Evolutionary conservation across 352 stramenopile species (phyloP).

Genomic region (Phytophthora hibernalis): DNA sequence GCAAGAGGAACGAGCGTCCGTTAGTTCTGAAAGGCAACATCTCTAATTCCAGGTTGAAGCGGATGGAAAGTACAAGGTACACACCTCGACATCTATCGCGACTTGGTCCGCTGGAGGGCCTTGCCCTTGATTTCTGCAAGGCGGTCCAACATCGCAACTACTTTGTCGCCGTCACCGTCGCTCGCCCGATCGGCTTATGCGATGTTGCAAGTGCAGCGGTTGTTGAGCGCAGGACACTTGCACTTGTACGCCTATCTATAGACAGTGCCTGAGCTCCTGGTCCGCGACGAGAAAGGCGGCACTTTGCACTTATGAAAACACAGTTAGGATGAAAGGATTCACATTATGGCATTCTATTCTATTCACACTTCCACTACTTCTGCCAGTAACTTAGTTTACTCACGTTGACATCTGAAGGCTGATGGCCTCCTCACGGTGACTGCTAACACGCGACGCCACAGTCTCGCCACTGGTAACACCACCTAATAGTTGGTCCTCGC

Average conservation of each 20-base stretch:
- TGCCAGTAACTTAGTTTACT: too few species aligned
- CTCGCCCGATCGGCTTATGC: background rate
- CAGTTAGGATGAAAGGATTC: too few species aligned
- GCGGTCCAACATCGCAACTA: slow-evolving; percentile 63
- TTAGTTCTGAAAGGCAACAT: background rate
- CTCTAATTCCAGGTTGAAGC: background rate
- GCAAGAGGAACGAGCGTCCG: background rate
- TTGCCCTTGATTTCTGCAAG: slow-evolving; percentile 79
- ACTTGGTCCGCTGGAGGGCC: slow-evolving; percentile 42
- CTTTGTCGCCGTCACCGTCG: background rate
- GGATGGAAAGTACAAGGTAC: slow-evolving; percentile 14
- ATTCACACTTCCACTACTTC: too few species aligned
- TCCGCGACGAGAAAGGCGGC: background rate
- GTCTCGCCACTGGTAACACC: background rate
- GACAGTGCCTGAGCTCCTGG: background rate
- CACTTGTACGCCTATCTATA: slow-evolving; percentile 8
- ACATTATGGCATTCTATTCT: too few species aligned
- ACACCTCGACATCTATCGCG: slow-evolving; percentile 72
- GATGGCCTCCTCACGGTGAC: too few species aligned
- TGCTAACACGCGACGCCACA: too few species aligned
- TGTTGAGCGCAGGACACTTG: background rate
- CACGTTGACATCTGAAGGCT: too few species aligned
- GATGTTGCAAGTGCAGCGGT: slow-evolving; percentile 13
- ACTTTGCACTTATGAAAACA: too few species aligned
- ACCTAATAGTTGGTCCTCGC: slow-evolving; percentile 65